Conservation (phyloP, 306 rosid genomes). For the Pyrus betulifolia region DNA sequence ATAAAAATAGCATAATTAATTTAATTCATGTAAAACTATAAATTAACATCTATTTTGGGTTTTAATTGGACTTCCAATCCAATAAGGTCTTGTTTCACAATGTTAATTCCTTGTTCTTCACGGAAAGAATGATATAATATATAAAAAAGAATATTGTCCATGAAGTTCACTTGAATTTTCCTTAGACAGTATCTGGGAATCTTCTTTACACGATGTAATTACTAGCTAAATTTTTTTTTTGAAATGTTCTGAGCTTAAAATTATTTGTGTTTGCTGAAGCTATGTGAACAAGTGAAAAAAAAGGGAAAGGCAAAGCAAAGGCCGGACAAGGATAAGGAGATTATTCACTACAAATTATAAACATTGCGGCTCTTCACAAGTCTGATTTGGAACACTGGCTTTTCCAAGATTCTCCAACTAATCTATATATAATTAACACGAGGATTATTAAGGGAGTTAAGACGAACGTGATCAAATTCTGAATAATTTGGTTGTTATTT, state of each 20-base stretch:
- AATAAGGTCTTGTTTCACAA: not conserved
- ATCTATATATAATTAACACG: too few species aligned
- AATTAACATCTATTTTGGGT: not conserved
- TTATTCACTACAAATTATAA: not conserved
- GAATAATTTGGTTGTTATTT: too few species aligned
- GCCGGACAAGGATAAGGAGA: not conserved
- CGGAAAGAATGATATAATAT: not conserved
- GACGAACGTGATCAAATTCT: too few species aligned
- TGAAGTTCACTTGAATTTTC: not conserved
- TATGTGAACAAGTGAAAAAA: conserved; percentile 1
- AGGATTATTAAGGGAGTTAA: too few species aligned
- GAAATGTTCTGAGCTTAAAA: not conserved
- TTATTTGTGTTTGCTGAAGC: not conserved
- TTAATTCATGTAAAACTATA: not conserved
- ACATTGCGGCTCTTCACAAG: not conserved
- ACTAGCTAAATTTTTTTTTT: not conserved
- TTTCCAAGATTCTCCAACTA: conserved; percentile 2
- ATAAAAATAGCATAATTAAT: too few species aligned
- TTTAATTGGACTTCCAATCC: not conserved
- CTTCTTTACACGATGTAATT: not conserved
- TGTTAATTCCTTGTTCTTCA: not conserved
- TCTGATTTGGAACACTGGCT: not conserved
- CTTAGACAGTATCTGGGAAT: not conserved
- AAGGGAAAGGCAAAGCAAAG: not conserved
- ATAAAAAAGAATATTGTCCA: not conserved